Evolutionary conservation across 306 rosid genomes (phyloP), one percentile per base, ranked within the genome.

Genomic region (Quercus alba): DNA sequence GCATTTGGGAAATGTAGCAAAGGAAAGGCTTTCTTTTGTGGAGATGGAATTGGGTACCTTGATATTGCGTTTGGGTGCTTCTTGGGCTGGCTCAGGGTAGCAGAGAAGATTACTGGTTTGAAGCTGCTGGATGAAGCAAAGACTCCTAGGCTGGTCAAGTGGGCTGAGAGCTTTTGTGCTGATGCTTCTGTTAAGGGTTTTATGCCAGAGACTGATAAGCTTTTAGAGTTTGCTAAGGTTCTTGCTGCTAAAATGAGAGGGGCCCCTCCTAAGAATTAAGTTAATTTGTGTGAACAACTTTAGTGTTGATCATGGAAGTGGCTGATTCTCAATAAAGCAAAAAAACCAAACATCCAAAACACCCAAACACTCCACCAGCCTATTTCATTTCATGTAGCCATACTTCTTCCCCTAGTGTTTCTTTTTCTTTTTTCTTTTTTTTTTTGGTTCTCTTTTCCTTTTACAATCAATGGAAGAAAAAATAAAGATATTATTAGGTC

Each of bases 1-100:
- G 93, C 83, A 0, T 87, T 81, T 23, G 70, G 38, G 11, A 85
- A 72, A 3, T 23, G 33, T 11, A 86, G 93, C 87, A 83, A 84
- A 81, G 92, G 95, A 9, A 87, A 86, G 75, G 58, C 75, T 3
- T 92, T 87, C 72, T 90, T 89, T 2, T 82, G 92, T 0, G 93
- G 93, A 4, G 88, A 86, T 68, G 76, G 76, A 55, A 77, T 90
- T 55, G 97, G 92, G 41, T 84, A 56, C 56, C 77, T 91, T 7
- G 97, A 91, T 21, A 86, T 91, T 76, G 90, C 87, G 35, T 79
- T 90, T 14, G 97, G 97, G 12, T 6, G 85, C 79, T 69, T 31
- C 64, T 73, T 92, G 80, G 95, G 87, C 11, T 89, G 90, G 97
- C 20, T 91, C 1, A 81, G 83, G 55, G 91, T 82, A 13, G 67